Evolutionary conservation across 1,284 basidiomycete genomes (phyloP).

Genomic region (Malassezia dermatis): DNA sequence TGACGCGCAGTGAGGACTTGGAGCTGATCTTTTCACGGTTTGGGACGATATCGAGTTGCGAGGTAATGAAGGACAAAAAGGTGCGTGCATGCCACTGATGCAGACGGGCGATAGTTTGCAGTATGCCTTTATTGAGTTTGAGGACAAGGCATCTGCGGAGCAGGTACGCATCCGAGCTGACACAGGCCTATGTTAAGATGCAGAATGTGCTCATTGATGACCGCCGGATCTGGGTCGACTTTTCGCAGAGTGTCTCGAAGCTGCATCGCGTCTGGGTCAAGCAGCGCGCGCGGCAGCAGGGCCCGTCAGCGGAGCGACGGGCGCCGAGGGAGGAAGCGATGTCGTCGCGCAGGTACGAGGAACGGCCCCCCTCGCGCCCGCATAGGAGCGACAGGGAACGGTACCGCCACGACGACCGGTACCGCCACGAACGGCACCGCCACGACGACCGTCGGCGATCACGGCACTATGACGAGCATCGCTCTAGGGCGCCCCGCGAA

Average conservation of each 20-base stretch:
- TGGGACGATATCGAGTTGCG: slow-evolving; percentile 88
- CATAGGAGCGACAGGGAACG: no score
- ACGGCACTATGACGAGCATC: background rate
- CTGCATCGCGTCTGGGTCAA: slow-evolving; percentile 51
- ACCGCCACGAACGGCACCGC: background rate
- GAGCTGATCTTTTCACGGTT: slow-evolving; percentile 96
- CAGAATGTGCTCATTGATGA: slow-evolving; percentile 99
- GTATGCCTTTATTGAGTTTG: slow-evolving; percentile 98
- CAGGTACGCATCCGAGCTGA: slow-evolving; percentile 55
- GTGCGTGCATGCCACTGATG: slow-evolving; percentile 7
- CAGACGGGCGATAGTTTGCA: slow-evolving; percentile 83
- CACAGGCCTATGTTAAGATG: slow-evolving; percentile 92
- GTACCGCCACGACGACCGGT: no score
- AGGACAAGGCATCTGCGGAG: slow-evolving; percentile 80
- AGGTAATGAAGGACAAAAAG: slow-evolving; percentile 88
- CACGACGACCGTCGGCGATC: background rate
- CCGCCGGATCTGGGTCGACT: slow-evolving; percentile 95
- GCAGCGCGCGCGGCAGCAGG: slow-evolving; percentile 26
- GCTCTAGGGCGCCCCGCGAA: background rate
- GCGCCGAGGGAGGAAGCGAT: background rate
- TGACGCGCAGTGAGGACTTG: slow-evolving; percentile 87
- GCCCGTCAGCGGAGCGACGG: background rate
- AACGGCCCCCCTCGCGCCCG: no score
- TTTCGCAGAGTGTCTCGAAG: slow-evolving; percentile 63
- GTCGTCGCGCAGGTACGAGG: background rate